Percentiles rank a stretch among this genome's conserved stretches.
Conservation (phyloP, 129 eudicot species). For the Escallonia herrerae region DNA sequence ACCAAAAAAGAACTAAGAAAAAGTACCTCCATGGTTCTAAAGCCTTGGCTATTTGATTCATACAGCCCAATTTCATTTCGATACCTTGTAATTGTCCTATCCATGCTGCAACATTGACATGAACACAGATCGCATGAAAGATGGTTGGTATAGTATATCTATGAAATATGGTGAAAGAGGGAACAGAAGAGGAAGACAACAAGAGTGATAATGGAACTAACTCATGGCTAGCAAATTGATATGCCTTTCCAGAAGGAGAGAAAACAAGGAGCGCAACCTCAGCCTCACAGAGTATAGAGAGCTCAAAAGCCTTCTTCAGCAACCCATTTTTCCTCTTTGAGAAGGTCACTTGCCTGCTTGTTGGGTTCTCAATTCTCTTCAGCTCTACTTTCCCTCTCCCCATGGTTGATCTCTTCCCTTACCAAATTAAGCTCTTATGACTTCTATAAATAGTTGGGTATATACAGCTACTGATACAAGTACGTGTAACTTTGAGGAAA, state of each 20-base stretch:
- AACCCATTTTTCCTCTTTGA: constrained; percentile 75
- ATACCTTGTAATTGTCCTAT: constrained; percentile 62
- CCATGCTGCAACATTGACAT: constrained; percentile 26
- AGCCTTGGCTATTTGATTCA: constrained; percentile 32
- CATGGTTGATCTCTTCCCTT: constrained; percentile 16
- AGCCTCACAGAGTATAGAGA: constrained; percentile 63
- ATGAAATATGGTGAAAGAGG: background rate
- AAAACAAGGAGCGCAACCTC: constrained; percentile 56
- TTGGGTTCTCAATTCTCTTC: constrained; percentile 64
- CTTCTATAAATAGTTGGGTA: background rate
- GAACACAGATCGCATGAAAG: background rate
- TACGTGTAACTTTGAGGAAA: too few species aligned
- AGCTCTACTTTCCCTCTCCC: constrained; percentile 77
- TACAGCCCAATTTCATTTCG: constrained; percentile 50
- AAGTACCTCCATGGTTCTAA: constrained; percentile 46
- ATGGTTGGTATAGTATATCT: background rate
- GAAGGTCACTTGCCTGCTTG: constrained; percentile 71
- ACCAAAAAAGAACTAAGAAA: background rate
- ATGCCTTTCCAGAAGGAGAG: constrained; percentile 60
- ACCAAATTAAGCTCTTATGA: background rate
- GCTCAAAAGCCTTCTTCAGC: constrained; percentile 61
- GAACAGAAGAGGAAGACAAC: background rate
- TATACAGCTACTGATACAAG: background rate
- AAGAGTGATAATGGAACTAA: background rate
- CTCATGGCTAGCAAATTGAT: constrained; percentile 56